Evolutionary conservation across 805 yeast species (phyloP), one percentile per base, ranked within the genome.

Genomic region (Priceomyces medius): DNA sequence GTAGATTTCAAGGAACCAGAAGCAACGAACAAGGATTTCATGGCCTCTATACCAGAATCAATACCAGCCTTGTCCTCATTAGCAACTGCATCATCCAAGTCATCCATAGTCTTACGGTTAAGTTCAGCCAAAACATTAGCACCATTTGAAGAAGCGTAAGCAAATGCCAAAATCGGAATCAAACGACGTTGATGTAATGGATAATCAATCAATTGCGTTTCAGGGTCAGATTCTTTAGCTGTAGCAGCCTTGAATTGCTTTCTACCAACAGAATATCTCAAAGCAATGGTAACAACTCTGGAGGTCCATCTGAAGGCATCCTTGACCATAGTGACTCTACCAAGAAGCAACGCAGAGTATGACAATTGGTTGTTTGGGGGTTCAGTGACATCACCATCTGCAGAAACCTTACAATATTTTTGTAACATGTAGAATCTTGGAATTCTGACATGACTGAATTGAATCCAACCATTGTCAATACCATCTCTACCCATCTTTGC

Each of bases 401-500:
- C 65, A 31, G 73, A 70, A 38, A 88, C 85, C 54, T 79, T 76
- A 32, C 87, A 76, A 62, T 81, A 88, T 60, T 82, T 85, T 61
- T 81, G 79, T 55, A 88, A 68, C 90, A 88, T 80, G 64, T 74
- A 84, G 58, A 76, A 81, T 45, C 87, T 77, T 40, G 97, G 97
- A 47, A 88, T 85, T 37, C 81, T 74, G 39, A 87, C 96, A 52
- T 80, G 73, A 41, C 83, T 71, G 66, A 86, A 89, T 64, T 88
- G 96, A 55, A 88, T 85, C 96, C 96, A 88, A 39, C 97, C 97
- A 60, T 88, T 88, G 57, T 88, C 96, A 49, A 88, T 85, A 46
- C 95, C 96, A 55, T 88, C 93, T 55, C 96, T 77, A 41, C 97
- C 97, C 95, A 88, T 88, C 68, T 88, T 88, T 50, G 85, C 79